phyloP scores from a whole-genome alignment of 2,329 filamentous ascomycete genomes.

The Didymella glomerata region DNA sequence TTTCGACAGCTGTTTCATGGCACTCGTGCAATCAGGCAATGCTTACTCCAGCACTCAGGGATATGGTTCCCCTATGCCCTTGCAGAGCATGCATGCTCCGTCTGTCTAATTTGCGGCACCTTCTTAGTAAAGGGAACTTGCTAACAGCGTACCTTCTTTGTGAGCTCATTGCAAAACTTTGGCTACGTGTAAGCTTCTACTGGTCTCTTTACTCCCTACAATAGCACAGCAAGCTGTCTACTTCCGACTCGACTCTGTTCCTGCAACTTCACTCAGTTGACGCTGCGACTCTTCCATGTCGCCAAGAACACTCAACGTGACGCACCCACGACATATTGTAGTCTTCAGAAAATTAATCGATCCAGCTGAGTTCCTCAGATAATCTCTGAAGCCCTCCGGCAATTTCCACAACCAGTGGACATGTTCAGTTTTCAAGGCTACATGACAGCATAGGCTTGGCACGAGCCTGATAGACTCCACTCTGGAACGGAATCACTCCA shows the following conservation, averaged over 20 bases:
- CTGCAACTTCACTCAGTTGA: background rate
- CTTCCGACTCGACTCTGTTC: too few species aligned
- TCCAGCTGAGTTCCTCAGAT: too few species aligned
- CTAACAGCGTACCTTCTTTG: background rate
- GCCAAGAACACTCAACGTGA: background rate
- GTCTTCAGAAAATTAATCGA: background rate
- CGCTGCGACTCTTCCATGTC: background rate
- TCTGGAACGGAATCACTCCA: too few species aligned
- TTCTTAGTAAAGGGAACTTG: background rate
- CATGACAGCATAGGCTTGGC: too few species aligned
- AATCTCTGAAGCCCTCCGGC: too few species aligned
- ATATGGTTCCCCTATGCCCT: background rate
- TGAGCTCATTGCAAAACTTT: background rate
- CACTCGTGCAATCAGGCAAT: background rate
- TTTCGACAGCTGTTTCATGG: background rate
- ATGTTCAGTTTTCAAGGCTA: too few species aligned
- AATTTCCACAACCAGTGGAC: too few species aligned
- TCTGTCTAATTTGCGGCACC: background rate
- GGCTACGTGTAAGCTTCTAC: background rate
- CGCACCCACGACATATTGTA: background rate
- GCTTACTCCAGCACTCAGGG: background rate
- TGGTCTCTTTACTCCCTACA: background rate
- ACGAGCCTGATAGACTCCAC: too few species aligned
- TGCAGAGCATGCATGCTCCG: background rate
- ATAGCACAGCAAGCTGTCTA: background rate